Evolutionary conservation across 192 early-diverging fungal species (phyloP).

Genomic region (Backusella westeae): DNA sequence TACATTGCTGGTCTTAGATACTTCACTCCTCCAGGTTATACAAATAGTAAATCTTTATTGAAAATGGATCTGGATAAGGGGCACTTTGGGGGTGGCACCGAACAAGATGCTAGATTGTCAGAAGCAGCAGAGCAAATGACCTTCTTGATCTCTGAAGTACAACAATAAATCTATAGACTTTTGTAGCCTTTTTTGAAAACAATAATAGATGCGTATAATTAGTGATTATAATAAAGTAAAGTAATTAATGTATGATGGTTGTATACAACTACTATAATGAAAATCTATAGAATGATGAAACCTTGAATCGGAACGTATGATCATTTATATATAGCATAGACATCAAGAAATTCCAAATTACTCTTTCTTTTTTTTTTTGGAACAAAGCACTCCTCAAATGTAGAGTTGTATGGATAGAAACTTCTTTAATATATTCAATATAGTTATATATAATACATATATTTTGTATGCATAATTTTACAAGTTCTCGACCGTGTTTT

Average conservation of each 20-base stretch:
- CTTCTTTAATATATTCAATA: background rate
- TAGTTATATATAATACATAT: background rate
- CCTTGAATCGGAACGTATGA: background rate
- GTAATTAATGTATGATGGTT: background rate
- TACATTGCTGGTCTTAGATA: constrained; percentile 72
- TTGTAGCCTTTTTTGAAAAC: background rate
- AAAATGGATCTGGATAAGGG: constrained; percentile 50
- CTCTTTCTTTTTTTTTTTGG: background rate
- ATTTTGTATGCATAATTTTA: background rate
- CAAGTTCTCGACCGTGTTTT: background rate
- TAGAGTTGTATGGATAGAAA: background rate
- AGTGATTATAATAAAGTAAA: background rate
- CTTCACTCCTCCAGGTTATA: constrained; percentile 22
- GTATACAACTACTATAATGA: background rate
- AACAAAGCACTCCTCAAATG: background rate
- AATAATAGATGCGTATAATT: background rate
- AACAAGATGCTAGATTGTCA: constrained; percentile 46
- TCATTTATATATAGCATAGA: background rate
- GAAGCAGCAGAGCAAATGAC: constrained; percentile 53
- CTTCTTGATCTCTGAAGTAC: constrained; percentile 48
- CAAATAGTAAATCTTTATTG: constrained; percentile 29
- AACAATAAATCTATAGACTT: constrained; percentile 14
- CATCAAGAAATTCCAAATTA: background rate
- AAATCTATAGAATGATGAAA: background rate
- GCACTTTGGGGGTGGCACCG: constrained; percentile 50